Evolutionary conservation across 306 rosid genomes (phyloP).

Genomic region (cucumber (Cucumis sativus)): DNA sequence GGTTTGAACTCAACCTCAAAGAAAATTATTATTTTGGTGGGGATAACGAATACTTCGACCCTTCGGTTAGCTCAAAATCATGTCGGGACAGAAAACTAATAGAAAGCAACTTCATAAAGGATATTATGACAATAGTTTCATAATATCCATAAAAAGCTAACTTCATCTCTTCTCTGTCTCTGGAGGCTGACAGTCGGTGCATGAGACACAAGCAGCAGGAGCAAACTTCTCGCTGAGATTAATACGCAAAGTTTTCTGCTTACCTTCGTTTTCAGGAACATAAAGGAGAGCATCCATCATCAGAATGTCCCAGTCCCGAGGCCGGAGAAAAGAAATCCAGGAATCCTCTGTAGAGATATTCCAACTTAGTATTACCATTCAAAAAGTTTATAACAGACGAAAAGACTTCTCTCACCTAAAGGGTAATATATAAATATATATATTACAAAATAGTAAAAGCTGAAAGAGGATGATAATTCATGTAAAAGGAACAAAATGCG

Average conservation of each 20-base stretch:
- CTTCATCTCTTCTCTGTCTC: conserved; percentile 28
- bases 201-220: conserved; percentile 26
- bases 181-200: conserved; percentile 28
- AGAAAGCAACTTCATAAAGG: too few species aligned
- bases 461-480: not conserved
- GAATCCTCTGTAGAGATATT: conserved; percentile 40
- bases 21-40: not conserved
- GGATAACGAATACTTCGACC: not conserved
- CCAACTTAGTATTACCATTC: not conserved
- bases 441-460: too few species aligned
- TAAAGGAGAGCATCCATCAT: conserved; percentile 86
- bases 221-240: conserved; percentile 33
- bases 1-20: not conserved
- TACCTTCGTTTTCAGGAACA: conserved; percentile 71
- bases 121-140: not conserved
- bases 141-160: not conserved
- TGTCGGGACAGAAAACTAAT: not conserved
- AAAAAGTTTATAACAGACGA: not conserved
- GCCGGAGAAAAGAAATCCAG: conserved; percentile 58
- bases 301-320: conserved; percentile 80
- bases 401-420: not conserved
- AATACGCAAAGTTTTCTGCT: conserved; percentile 48
- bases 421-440: too few species aligned
- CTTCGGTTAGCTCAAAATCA: not conserved
- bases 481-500: not conserved